Conservation (phyloP, 176 grass and related monocot species). For the Aegilops speltoides region DNA sequence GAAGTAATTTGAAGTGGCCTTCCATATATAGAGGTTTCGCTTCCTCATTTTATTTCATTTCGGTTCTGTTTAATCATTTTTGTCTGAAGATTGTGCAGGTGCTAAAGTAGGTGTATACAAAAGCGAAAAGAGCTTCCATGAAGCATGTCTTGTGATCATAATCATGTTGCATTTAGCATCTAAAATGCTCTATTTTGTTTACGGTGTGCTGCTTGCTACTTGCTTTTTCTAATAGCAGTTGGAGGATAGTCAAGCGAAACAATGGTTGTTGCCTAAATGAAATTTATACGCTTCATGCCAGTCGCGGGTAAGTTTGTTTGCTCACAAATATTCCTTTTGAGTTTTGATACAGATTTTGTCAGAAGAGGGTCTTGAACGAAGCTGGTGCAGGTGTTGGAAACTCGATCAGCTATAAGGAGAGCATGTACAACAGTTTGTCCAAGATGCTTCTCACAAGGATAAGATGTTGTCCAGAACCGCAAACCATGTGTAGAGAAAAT, state of each 20-base stretch:
- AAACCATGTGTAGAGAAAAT: neutral
- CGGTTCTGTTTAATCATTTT: neutral
- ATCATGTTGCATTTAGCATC: conserved; percentile 14
- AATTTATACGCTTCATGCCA: neutral
- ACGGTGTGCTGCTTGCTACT: conserved; percentile 26
- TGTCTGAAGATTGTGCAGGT: conserved; percentile 47
- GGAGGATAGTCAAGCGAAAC: neutral
- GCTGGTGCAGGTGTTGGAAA: neutral
- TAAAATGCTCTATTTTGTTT: conserved; percentile 49
- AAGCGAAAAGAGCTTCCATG: conserved; percentile 7
- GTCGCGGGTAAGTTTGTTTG: conserved; percentile 6
- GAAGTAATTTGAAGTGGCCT: conserved; percentile 19
- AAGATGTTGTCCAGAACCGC: neutral
- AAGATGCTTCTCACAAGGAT: neutral
- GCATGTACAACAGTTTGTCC: neutral
- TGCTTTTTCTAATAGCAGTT: conserved; percentile 32
- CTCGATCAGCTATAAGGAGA: neutral
- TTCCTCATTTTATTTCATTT: neutral
- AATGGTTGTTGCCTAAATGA: neutral
- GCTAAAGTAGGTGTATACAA: neutral
- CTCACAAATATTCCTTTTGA: neutral
- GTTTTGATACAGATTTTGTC: conserved; percentile 15
- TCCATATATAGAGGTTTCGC: conserved; percentile 43
- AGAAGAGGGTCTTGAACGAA: conserved; percentile 17
- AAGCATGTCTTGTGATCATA: conserved; percentile 45